These are phyloP conservation scores for Populus trichocarpa DNA, from an alignment of 441 rosid genomes.

Conservation along the genomic window DNA sequence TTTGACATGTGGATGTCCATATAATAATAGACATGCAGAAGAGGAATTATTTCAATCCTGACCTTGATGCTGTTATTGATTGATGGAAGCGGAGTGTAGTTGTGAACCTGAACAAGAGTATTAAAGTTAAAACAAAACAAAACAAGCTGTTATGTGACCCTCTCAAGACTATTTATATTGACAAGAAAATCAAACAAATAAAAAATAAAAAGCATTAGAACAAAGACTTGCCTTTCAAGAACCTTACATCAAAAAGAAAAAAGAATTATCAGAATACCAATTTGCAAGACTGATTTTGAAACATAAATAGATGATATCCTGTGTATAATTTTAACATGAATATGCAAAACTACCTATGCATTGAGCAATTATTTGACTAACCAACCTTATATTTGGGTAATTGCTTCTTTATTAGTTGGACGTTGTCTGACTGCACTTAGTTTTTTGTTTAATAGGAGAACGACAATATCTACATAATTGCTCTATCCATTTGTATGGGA, in stretches of 20 bases:
- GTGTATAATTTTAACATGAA: background rate
- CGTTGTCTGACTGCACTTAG: background rate
- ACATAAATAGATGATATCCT: background rate
- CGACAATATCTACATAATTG: background rate
- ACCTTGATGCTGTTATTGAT: slow-evolving; percentile 88
- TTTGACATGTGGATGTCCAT: background rate
- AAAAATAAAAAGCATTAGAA: background rate
- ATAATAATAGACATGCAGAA: background rate
- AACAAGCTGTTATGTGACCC: background rate
- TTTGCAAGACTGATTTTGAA: background rate
- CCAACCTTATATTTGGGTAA: background rate
- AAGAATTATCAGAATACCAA: background rate
- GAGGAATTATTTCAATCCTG: background rate
- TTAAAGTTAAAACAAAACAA: slow-evolving; percentile 15
- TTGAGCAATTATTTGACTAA: background rate
- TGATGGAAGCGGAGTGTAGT: slow-evolving; percentile 76
- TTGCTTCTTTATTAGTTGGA: background rate
- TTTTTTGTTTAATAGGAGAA: background rate
- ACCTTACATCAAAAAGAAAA: background rate
- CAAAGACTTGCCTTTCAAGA: background rate
- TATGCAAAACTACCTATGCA: background rate
- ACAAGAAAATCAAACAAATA: background rate
- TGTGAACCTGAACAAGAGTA: slow-evolving; percentile 54
- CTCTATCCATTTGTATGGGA: background rate
- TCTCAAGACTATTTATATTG: background rate